Base-by-base conservation (phyloP, 83 land plant genomes). In the Picea engelmannii region DNA sequence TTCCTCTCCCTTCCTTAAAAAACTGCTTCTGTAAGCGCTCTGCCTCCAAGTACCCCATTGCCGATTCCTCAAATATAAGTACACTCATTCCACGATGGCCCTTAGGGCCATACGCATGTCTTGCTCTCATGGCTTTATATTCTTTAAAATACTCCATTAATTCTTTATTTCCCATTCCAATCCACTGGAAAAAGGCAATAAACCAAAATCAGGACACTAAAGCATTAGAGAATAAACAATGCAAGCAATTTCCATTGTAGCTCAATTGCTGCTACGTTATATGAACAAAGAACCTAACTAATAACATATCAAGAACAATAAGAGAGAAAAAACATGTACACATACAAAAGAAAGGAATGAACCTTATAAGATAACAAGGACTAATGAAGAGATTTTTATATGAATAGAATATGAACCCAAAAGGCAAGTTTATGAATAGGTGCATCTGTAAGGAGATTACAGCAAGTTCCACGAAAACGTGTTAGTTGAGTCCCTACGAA, bases 131-230 rank as follows among this genome's bases (percentile, higher is more conserved):
- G 11, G 95, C 90, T 64, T 83, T 80, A 84, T 94, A 93, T 0
- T 83, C 79, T 61, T 85, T 84, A 80, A 96, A 96, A 80, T 84
- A 88, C 6, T 94, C 97, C 59, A 94, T 85, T 42, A 96, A 91
- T 84, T 96, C 98, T 79, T 92, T 94, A 82, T 91, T 96, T 23
- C 98, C 98, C 98, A 96, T 96, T 23, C 98, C 98, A 49, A 88
- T 71, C 96, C 96, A 95, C 98, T 95, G 87, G 71, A 81, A 67
- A 31, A 27, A 80, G 10, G 40, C 20, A 80, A 80, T 13, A 64
- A 64, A 24, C 66, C 31, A 23, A n/a, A 67, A 78, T 61, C 62
- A 59, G 4, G 20, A 78, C 20, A 40, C 17, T 55, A 27, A 25
- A 78, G 11, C 68, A 59, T 12, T 59, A 9, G 6, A 17, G 65